These are phyloP conservation scores for Setaria italica DNA, from an alignment of 202 grass and related monocot species.

Conservation along the genomic window DNA sequence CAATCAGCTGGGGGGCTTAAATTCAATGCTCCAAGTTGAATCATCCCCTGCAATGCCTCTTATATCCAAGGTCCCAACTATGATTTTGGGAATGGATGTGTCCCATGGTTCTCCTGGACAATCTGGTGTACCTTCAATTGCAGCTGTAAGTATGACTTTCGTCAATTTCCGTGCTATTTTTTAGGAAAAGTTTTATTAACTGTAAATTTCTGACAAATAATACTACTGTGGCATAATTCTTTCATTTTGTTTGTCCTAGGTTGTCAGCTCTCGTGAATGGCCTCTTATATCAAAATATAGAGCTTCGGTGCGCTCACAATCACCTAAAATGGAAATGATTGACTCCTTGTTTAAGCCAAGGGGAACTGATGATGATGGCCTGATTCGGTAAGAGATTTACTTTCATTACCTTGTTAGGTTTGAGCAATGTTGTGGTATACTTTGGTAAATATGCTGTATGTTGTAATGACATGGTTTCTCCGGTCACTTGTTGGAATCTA, in stretches of 20 bases:
- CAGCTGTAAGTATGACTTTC: conserved; percentile 58
- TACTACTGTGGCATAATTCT: neutral
- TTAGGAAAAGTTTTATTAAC: neutral
- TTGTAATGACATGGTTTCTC: neutral
- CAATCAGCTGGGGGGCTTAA: conserved; percentile 83
- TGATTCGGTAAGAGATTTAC: conserved; percentile 49
- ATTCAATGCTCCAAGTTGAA: conserved; percentile 78
- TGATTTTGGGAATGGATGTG: conserved; percentile 95
- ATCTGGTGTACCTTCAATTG: conserved; percentile 82
- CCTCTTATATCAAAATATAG: conserved; percentile 91
- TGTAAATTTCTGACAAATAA: neutral
- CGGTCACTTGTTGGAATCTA: neutral
- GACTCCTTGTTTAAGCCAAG: conserved; percentile 81
- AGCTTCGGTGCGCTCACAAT: conserved; percentile 86
- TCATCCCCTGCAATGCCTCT: conserved; percentile 58
- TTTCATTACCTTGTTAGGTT: neutral
- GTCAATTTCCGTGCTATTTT: neutral
- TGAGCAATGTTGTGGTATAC: neutral
- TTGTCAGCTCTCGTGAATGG: conserved; percentile 92
- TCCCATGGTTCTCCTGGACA: conserved; percentile 86
- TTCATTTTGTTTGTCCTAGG: conserved; percentile 46
- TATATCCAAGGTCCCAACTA: conserved; percentile 72
- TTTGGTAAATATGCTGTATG: neutral
- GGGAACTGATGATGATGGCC: conserved; percentile 62
- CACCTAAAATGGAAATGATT: conserved; percentile 83